phyloP scores from a whole-genome alignment of 441 rosid genomes.

The Adansonia madagascariensis region DNA sequence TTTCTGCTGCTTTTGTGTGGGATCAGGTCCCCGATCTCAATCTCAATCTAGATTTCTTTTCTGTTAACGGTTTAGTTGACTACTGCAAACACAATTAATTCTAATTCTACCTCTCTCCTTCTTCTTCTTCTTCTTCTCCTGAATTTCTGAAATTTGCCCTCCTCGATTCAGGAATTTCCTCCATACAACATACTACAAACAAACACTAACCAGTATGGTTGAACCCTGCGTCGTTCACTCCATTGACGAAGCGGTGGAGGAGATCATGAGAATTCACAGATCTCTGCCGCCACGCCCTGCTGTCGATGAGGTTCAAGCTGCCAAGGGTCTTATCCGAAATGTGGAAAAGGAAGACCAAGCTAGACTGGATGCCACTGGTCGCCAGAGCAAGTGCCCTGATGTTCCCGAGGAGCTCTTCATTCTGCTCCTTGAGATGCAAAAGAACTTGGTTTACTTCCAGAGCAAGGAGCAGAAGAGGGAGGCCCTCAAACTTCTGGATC shows the following conservation, averaged over 20 bases:
- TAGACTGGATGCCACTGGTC: conserved; percentile 57
- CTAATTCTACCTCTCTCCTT: no score
- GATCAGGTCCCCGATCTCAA: conserved; percentile 1
- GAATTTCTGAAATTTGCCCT: neutral
- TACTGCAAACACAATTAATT: no score
- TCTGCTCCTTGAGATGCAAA: conserved; percentile 76
- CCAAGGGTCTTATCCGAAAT: conserved; percentile 58
- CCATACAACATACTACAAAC: neutral
- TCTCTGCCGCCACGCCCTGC: conserved; percentile 75
- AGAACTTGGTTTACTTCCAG: conserved; percentile 49
- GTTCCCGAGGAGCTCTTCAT: conserved; percentile 76
- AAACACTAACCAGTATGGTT: neutral
- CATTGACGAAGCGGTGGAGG: conserved; percentile 65
- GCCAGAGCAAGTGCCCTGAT: conserved; percentile 47
- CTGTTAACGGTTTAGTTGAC: neutral
- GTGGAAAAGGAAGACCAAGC: conserved; percentile 79
- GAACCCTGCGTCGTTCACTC: conserved; percentile 39
- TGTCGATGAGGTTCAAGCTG: conserved; percentile 81
- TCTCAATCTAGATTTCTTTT: neutral
- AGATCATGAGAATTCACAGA: conserved; percentile 84
- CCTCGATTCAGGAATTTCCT: conserved; percentile 14
- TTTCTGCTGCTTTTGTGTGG: neutral
- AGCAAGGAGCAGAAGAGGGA: conserved; percentile 78
- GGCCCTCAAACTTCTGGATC: conserved; percentile 72
- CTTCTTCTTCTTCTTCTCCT: neutral